A percentile compares a stretch with the other conserved stretches of the same genome.
phyloP scores from a whole-genome alignment of 345 rosid species.

The Populus alba region DNA sequence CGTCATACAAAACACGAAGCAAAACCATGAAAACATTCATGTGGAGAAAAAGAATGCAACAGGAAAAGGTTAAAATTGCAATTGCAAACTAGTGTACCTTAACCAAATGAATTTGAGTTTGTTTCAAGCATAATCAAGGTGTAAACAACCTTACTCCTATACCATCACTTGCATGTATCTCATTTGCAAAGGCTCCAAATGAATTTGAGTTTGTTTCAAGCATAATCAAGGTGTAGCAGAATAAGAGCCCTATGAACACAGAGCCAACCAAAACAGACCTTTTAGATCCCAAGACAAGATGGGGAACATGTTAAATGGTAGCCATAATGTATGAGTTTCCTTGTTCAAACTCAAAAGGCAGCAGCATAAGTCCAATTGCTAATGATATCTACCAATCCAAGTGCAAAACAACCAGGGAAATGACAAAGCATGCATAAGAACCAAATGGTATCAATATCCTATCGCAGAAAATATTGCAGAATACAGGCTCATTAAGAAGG shows the following conservation, averaged over 20 bases:
- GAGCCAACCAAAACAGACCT: background rate
- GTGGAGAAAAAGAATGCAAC: background rate
- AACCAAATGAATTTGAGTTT: background rate
- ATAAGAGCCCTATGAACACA: background rate
- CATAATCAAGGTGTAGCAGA: background rate
- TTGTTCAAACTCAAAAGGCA: too few relatives aligned
- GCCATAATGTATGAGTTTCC: too few relatives aligned
- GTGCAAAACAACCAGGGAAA: background rate
- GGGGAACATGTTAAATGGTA: background rate
- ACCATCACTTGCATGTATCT: background rate
- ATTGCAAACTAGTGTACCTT: background rate
- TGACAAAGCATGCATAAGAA: background rate
- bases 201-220: background rate
- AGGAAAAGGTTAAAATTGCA: background rate
- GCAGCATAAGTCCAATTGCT: background rate
- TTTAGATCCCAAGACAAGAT: background rate
- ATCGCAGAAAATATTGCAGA: background rate
- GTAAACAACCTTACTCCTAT: background rate
- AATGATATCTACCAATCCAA: background rate
- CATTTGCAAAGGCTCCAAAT: background rate
- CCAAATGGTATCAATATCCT: background rate
- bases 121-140: background rate
- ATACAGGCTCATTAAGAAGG: background rate
- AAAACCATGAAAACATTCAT: background rate
- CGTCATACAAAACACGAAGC: background rate